Conservation (phyloP, 805 yeast species). For the Saccharomycopsis sp. region DNA sequence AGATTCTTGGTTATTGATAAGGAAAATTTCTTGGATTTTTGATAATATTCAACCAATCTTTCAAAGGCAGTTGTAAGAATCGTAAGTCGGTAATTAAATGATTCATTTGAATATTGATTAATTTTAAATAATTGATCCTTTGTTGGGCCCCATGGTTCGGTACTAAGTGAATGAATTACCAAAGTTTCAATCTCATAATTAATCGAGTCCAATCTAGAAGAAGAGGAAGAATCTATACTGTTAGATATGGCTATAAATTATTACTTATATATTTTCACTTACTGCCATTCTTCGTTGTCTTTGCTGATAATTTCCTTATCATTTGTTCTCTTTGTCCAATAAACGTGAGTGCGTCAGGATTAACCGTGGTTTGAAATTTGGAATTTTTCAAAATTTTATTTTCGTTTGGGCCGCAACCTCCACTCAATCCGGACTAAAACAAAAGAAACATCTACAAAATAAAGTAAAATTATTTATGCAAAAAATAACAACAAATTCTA, state of each 20-base stretch:
- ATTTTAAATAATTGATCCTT: conserved; percentile 4
- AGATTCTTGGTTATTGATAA: not conserved
- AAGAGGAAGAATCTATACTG: too few relatives aligned
- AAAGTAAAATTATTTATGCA: too few relatives aligned
- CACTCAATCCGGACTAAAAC: too few relatives aligned
- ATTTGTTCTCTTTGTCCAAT: not conserved
- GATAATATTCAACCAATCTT: conserved; percentile 3
- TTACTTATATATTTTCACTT: too few relatives aligned
- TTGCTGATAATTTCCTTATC: not conserved
- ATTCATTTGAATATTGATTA: conserved; percentile 7
- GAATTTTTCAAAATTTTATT: not conserved
- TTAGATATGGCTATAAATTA: too few relatives aligned
- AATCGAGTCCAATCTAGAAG: too few relatives aligned
- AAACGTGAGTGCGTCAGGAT: too few relatives aligned
- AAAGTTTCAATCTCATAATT: conserved; percentile 24
- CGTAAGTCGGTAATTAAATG: conserved; percentile 6
- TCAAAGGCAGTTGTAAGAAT: conserved; percentile 10
- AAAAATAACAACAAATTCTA: too few relatives aligned
- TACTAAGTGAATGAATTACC: conserved; percentile 8
- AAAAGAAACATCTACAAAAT: too few relatives aligned
- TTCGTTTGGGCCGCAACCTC: not conserved
- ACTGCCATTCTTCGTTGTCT: conserved; percentile 1
- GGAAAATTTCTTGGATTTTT: conserved; percentile 1
- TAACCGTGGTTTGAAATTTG: too few relatives aligned
- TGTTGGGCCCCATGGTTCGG: conserved; percentile 18